Evolutionary conservation across 345 rosid species (phyloP).

Genomic region (Bruguiera sexangula): DNA sequence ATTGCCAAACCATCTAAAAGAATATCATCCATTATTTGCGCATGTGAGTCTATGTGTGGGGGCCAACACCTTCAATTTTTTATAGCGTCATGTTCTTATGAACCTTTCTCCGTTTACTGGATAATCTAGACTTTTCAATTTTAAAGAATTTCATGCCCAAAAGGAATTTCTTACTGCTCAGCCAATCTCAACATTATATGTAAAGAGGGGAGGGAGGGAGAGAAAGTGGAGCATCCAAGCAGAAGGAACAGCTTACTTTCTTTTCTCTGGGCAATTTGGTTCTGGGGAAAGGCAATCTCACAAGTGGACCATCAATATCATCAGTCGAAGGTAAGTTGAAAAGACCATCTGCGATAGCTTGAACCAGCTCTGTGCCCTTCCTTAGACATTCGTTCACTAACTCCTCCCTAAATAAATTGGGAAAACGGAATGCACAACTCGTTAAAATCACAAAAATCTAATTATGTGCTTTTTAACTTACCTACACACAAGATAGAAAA

Average conservation of each 20-base stretch:
- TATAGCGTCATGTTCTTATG: too few relatives aligned
- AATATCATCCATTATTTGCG: too few relatives aligned
- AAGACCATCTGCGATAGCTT: constrained; percentile 56
- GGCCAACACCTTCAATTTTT: too few relatives aligned
- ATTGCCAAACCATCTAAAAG: too few relatives aligned
- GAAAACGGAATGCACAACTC: not conserved
- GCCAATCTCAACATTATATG: not conserved
- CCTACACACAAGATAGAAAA: not conserved
- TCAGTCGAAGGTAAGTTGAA: constrained; percentile 79
- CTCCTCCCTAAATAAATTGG: constrained; percentile 49
- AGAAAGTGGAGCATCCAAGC: not conserved
- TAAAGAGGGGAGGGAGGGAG: too few relatives aligned
- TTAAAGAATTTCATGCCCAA: too few relatives aligned
- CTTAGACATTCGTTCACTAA: constrained; percentile 53
- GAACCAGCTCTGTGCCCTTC: constrained; percentile 69
- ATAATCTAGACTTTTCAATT: too few relatives aligned
- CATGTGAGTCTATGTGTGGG: too few relatives aligned
- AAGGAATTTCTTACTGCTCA: not conserved
- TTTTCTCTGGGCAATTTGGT: constrained; percentile 82
- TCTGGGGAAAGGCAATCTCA: constrained; percentile 68
- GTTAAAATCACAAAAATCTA: not conserved
- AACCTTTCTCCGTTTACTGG: too few relatives aligned
- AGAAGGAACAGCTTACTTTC: constrained; percentile 44
- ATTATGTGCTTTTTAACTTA: not conserved
- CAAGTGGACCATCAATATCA: constrained; percentile 73